phyloP scores from a whole-genome alignment of 805 yeast species.

The Kuraishia capsulata region DNA sequence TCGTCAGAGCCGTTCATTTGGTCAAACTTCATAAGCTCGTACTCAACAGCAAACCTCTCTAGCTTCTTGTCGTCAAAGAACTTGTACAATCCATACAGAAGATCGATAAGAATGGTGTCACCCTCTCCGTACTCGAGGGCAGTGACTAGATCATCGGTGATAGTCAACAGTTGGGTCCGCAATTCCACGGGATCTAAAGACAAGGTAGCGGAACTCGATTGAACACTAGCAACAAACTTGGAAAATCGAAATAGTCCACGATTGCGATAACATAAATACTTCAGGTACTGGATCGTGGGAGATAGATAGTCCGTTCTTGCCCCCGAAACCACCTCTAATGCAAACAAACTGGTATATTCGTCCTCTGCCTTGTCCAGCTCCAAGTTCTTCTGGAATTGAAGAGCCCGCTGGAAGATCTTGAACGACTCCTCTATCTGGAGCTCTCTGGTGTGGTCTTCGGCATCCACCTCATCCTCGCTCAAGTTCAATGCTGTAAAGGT shows the following conservation, averaged over 20 bases:
- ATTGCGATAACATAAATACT: conserved; percentile 75
- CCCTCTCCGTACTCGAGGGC: conserved; percentile 62
- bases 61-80: conserved; percentile 40
- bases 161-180: conserved; percentile 12
- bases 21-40: conserved; percentile 33
- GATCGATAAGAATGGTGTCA: conserved; percentile 43
- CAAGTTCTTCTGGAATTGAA: conserved; percentile 45
- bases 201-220: conserved; percentile 13
- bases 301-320: conserved; percentile 33
- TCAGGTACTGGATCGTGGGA: conserved; percentile 63
- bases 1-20: background rate
- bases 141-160: conserved; percentile 54
- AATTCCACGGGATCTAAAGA: conserved; percentile 9
- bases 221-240: conserved; percentile 22
- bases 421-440: conserved; percentile 84
- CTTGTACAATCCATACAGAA: conserved; percentile 41
- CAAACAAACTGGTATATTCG: conserved; percentile 54
- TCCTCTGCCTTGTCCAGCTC: conserved; percentile 39
- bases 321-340: conserved; percentile 53
- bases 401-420: conserved; percentile 62
- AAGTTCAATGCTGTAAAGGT: conserved; percentile 74
- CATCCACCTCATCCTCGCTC: conserved; percentile 68
- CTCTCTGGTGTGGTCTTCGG: conserved; percentile 87
- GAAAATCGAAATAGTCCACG: conserved; percentile 64
- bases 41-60: conserved; percentile 51